A percentile compares a stretch with the other conserved stretches of the same genome.
These are phyloP conservation scores for Metahyphopichia silvanorum DNA, from an alignment of 805 yeast species.

Conservation along the genomic window DNA sequence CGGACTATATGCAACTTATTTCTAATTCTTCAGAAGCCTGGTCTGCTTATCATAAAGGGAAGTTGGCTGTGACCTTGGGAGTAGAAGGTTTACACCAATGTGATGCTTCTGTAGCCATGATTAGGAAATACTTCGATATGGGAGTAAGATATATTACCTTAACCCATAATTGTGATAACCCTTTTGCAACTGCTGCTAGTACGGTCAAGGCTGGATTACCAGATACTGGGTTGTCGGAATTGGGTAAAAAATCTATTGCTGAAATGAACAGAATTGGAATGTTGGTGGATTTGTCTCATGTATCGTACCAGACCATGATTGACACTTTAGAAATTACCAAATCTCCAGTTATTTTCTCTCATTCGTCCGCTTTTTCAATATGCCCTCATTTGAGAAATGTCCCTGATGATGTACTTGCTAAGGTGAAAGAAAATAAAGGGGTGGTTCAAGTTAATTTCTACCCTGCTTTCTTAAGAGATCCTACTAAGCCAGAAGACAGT, in stretches of 20 bases:
- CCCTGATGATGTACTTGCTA: slow-evolving; percentile 41
- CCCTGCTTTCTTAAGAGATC: slow-evolving; percentile 33
- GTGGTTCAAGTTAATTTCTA: slow-evolving; percentile 47
- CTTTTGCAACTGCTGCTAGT: slow-evolving; percentile 55
- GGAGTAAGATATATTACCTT: slow-evolving; percentile 55
- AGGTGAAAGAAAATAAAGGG: slow-evolving; percentile 41
- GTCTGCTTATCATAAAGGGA: slow-evolving; percentile 22
- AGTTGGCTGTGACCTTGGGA: slow-evolving; percentile 48
- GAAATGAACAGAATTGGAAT: slow-evolving; percentile 55
- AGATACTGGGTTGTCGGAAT: slow-evolving; percentile 42
- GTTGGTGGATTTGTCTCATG: slow-evolving; percentile 52
- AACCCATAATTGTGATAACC: slow-evolving; percentile 56
- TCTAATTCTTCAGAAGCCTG: slow-evolving; percentile 39
- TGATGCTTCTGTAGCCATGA: slow-evolving; percentile 46
- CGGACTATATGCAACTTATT: slow-evolving; percentile 39
- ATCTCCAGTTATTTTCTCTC: slow-evolving; percentile 50
- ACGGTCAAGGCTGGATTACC: slow-evolving; percentile 43
- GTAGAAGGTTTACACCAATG: slow-evolving; percentile 55
- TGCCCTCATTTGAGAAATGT: slow-evolving; percentile 47
- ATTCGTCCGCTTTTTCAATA: slow-evolving; percentile 41
- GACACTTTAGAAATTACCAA: slow-evolving; percentile 37
- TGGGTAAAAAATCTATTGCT: slow-evolving; percentile 36
- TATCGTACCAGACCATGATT: slow-evolving; percentile 45
- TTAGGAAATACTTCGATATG: slow-evolving; percentile 46
- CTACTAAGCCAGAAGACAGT: slow-evolving; percentile 13